Base-by-base conservation (phyloP, 495 filamentous ascomycete genomes). In the Xylaria longipes region DNA sequence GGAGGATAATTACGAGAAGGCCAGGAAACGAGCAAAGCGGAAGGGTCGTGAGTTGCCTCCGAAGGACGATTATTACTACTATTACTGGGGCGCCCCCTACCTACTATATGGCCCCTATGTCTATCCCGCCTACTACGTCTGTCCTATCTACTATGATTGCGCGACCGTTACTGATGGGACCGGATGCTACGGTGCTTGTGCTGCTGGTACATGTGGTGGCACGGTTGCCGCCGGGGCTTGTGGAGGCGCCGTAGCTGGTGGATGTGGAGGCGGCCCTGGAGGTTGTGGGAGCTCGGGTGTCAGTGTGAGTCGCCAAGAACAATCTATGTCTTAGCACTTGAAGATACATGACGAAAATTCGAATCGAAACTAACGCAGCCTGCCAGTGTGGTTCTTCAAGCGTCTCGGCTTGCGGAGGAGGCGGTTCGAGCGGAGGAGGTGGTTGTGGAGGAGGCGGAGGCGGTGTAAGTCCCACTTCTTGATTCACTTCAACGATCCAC, bases 1-100 rank as follows among this genome's bases (percentile, higher is more conserved):
- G n/a, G 87, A 91, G 27, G 75, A 76, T 31, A 86, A 86, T 35
- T 93, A 94, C 79, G 80, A 87, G 31, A 90, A 90, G 70, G 87
- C 89, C 0, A 80, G 81, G 52, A 86, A 87, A 17, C 87, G 91
- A 7, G 91, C 91, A 0, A 79, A 84, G 69, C 91, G 90, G 68
- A 89, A 88, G 57, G 88, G 87, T 0, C 79, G 85, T 45, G 76
- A 81, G 14, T 73, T 87, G 15, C 89, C 89, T 27, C 71, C 76
- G 1, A 70, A 82, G n/a, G 83, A 87, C 25, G 77, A 85, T 25
- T 88, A 89, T 74, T 87, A 86, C 64, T 82, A 86, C 69, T 70
- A 69, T 37, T 81, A 84, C 68, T 88, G 85, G 85, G 83, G 86
- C 0, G 87, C 88, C 68, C 82, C 83, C 3, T 87, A 87, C 62